Conservation (phyloP, 1,284 basidiomycete genomes). For the Cerioporus squamosus region DNA sequence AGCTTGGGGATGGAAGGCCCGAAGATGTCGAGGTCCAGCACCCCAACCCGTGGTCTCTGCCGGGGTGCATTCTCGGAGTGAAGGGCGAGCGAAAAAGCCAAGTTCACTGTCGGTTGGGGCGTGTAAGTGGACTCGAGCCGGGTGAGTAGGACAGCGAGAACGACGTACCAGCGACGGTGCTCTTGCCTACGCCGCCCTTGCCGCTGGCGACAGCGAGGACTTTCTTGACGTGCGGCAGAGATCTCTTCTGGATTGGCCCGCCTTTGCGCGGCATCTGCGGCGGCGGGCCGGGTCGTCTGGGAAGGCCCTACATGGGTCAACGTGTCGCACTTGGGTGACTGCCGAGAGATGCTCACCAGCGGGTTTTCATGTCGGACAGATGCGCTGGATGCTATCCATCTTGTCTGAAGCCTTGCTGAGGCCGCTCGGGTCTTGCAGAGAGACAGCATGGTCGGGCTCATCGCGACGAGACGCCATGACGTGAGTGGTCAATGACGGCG, state of each 20-base stretch:
- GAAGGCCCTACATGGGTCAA: slow-evolving; percentile 51
- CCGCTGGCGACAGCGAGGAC: slow-evolving; percentile 92
- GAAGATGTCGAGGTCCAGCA: slow-evolving; percentile 96
- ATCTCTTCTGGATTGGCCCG: slow-evolving; percentile 56
- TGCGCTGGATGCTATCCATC: slow-evolving; percentile 13
- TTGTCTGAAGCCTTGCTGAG: background rate
- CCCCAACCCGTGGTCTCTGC: slow-evolving; percentile 68
- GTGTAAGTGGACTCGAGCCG: background rate
- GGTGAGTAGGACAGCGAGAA: background rate
- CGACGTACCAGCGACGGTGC: slow-evolving; percentile 83
- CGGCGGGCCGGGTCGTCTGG: slow-evolving; percentile 42
- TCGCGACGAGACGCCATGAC: background rate
- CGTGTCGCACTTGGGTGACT: background rate
- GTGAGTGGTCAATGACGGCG: background rate
- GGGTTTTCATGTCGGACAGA: slow-evolving; percentile 46
- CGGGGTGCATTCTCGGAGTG: slow-evolving; percentile 36
- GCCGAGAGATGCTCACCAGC: slow-evolving; percentile 36
- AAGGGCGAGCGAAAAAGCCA: slow-evolving; percentile 77
- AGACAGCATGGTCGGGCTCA: slow-evolving; percentile 1
- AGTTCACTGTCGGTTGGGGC: slow-evolving; percentile 63
- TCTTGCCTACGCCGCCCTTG: slow-evolving; percentile 98
- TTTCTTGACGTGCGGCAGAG: slow-evolving; percentile 69
- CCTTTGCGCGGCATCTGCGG: slow-evolving; percentile 68
- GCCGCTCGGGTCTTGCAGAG: background rate
- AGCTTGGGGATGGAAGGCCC: slow-evolving; percentile 96